Evolutionary conservation across 2,329 filamentous ascomycete species (phyloP).

Genomic region (Cercospora sp.): DNA sequence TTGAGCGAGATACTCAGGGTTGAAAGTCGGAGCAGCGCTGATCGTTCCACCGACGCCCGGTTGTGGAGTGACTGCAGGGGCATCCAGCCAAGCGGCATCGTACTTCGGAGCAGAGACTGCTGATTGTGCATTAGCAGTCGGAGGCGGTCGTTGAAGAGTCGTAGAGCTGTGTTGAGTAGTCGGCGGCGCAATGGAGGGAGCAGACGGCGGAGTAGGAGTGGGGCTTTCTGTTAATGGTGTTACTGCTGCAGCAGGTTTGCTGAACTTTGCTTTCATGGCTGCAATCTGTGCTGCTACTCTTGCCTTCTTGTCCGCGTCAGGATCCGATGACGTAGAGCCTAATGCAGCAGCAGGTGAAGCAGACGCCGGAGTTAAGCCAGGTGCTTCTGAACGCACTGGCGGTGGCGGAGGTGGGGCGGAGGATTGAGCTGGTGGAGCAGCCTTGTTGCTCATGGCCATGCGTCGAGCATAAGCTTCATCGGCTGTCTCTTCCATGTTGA

Average conservation of each 20-base stretch:
- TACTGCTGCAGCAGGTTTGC: background rate
- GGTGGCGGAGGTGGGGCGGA: constrained; percentile 23
- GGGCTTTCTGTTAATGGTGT: background rate
- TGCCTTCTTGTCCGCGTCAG: constrained; percentile 24
- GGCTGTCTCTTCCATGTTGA: constrained; percentile 62
- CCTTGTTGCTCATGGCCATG: constrained; percentile 54
- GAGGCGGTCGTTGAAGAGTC: background rate
- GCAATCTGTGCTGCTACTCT: constrained; percentile 31
- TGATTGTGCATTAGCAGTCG: background rate
- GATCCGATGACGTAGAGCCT: constrained; percentile 11
- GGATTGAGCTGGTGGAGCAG: constrained; percentile 30
- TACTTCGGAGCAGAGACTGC: background rate
- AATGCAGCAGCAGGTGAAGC: constrained; percentile 29
- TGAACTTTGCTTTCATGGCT: constrained; percentile 30
- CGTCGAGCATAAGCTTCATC: constrained; percentile 70
- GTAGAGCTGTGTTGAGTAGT: background rate
- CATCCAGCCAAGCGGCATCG: constrained; percentile 7
- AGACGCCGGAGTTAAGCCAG: constrained; percentile 7
- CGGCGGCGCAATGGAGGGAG: background rate
- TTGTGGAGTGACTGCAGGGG: background rate
- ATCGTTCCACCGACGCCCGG: background rate
- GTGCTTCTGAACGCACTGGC: background rate
- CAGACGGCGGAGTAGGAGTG: background rate
- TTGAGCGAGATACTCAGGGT: constrained; percentile 21
- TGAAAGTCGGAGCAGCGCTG: constrained; percentile 24